Evolutionary conservation across 1,139 yeast genomes (phyloP).

Genomic region (Nadsonia starkeyi-henricii): DNA sequence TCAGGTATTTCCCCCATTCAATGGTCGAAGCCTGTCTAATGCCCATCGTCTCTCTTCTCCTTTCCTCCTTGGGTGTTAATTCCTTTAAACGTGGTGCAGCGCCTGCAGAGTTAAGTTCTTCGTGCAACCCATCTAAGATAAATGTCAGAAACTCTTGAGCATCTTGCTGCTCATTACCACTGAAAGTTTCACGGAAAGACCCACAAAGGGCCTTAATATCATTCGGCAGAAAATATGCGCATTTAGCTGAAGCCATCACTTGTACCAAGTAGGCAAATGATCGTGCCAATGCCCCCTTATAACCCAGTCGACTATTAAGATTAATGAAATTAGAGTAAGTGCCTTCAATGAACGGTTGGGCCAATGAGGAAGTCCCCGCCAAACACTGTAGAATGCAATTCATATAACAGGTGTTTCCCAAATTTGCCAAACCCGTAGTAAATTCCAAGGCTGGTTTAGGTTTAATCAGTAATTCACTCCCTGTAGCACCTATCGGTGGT

Average conservation of each 20-base stretch:
- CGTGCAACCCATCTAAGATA: conserved; percentile 73
- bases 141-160: conserved; percentile 84
- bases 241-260: conserved; percentile 40
- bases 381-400: conserved; percentile 84
- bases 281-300: conserved; percentile 69
- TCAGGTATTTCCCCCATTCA: conserved; percentile 88
- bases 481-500: neutral
- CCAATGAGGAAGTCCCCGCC: conserved; percentile 35
- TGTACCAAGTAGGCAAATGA: conserved; percentile 55
- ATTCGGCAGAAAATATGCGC: conserved; percentile 38
- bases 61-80: conserved; percentile 64
- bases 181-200: conserved; percentile 53
- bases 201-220: conserved; percentile 55
- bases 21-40: conserved; percentile 77
- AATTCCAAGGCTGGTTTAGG: conserved; percentile 13
- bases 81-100: conserved; percentile 36
- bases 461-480: too few species aligned
- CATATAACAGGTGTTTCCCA: conserved; percentile 91
- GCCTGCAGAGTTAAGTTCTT: conserved; percentile 67
- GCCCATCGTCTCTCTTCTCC: conserved; percentile 57
- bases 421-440: conserved; percentile 54
- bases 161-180: conserved; percentile 80
- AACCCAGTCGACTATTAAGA: conserved; percentile 60
- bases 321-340: conserved; percentile 63
- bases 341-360: conserved; percentile 37